Percentiles rank a stretch among this genome's conserved stretches.
phyloP scores from a whole-genome alignment of 129 eudicot genomes.

The Tagetes patula region DNA sequence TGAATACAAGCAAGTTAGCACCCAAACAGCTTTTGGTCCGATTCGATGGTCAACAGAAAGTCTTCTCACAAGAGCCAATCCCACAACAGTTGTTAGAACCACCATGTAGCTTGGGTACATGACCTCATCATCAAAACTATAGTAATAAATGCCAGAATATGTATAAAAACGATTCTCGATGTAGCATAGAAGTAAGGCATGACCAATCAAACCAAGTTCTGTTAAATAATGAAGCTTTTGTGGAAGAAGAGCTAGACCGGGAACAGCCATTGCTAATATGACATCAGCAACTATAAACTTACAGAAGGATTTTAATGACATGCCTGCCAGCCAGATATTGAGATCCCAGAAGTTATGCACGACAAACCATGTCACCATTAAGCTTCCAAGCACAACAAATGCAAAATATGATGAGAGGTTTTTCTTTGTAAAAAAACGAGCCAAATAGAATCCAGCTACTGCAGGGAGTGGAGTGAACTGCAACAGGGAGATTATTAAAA shows the following conservation, averaged over 20 bases:
- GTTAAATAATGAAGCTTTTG: conserved; percentile 68
- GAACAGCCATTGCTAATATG: conserved; percentile 82
- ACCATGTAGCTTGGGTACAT: conserved; percentile 98
- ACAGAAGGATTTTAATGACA: conserved; percentile 90
- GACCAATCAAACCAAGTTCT: conserved; percentile 75
- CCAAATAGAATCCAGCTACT: conserved; percentile 86
- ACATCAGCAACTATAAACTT: conserved; percentile 87
- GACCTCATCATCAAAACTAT: conserved; percentile 93
- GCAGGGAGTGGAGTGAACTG: conserved; percentile 93
- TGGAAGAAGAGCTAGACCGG: conserved; percentile 93
- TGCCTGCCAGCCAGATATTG: conserved; percentile 95
- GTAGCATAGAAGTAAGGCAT: conserved; percentile 84
- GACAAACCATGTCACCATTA: conserved; percentile 92
- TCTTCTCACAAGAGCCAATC: conserved; percentile 81
- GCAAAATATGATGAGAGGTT: conserved; percentile 82
- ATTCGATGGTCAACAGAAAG: conserved; percentile 73
- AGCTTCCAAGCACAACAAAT: conserved; percentile 87
- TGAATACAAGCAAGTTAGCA: conserved; percentile 74
- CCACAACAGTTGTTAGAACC: conserved; percentile 74
- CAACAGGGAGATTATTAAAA: conserved; percentile 31
- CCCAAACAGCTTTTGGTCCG: conserved; percentile 92
- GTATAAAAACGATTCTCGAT: conserved; percentile 83
- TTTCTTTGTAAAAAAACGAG: conserved; percentile 93
- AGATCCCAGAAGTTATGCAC: conserved; percentile 95
- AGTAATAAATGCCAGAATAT: conserved; percentile 78